These are phyloP conservation scores for Solanum clarkiae DNA, from an alignment of 257 asterid genomes.

Conservation along the genomic window DNA sequence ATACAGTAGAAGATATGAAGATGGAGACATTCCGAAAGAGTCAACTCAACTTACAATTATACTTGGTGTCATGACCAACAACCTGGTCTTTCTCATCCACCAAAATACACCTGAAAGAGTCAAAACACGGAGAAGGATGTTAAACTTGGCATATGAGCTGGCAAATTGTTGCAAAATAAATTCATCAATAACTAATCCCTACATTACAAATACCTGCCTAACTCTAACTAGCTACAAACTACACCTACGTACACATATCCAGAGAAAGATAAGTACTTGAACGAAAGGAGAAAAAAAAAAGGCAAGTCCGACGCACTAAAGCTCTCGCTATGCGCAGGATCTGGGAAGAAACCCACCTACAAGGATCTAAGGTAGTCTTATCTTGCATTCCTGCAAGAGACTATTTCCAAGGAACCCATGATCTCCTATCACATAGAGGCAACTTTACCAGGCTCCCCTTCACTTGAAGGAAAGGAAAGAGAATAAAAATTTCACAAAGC, in stretches of 20 bases:
- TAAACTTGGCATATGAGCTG: not conserved
- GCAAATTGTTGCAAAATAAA: not conserved
- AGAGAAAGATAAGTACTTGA: not conserved
- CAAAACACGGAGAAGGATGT: not conserved
- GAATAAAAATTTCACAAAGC: not conserved
- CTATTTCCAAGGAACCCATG: too few species aligned
- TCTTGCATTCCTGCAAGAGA: too few species aligned
- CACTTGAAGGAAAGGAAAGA: not conserved
- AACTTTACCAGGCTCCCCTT: too few species aligned
- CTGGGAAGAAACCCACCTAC: too few species aligned
- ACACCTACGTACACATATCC: not conserved
- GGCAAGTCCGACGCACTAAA: too few species aligned
- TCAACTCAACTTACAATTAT: slow-evolving; percentile 58
- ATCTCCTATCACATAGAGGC: too few species aligned
- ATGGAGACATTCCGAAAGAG: not conserved
- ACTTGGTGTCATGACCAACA: slow-evolving; percentile 84
- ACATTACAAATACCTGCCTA: not conserved
- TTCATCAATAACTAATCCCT: not conserved
- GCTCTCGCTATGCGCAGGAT: too few species aligned
- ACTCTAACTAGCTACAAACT: not conserved
- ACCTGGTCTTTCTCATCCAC: slow-evolving; percentile 86
- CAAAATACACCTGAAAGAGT: slow-evolving; percentile 70
- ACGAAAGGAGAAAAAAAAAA: too few species aligned
- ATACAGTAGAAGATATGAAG: not conserved
- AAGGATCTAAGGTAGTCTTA: too few species aligned